Conservation (phyloP, 208 protist genomes). For the Trypanosoma vivax region DNA sequence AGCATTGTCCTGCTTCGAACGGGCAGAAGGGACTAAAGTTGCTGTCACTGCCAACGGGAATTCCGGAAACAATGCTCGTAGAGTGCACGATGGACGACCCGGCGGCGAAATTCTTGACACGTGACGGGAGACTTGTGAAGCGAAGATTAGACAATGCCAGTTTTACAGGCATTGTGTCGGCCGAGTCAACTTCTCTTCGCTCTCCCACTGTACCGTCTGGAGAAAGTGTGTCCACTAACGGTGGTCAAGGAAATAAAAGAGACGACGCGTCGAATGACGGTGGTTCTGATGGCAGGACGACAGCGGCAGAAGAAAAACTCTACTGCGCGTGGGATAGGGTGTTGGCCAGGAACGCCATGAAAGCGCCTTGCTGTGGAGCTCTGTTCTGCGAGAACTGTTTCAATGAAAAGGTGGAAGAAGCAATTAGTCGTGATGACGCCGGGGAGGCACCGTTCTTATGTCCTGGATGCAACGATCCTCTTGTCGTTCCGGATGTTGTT, state of each 20-base stretch:
- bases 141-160: constrained; percentile 52
- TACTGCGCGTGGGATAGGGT: constrained; percentile 46
- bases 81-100: constrained; percentile 86
- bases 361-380: constrained; percentile 52
- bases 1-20: constrained; percentile 71
- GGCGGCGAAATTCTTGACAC: constrained; percentile 82
- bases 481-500: constrained; percentile 67
- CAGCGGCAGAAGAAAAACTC: background rate
- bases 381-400: constrained; percentile 69
- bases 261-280: background rate
- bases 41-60: constrained; percentile 72
- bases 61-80: constrained; percentile 81
- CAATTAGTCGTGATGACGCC: constrained; percentile 27
- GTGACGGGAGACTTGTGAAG: constrained; percentile 73
- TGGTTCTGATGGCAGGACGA: too few species aligned
- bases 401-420: constrained; percentile 40
- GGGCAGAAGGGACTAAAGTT: constrained; percentile 44
- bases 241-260: background rate
- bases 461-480: constrained; percentile 54
- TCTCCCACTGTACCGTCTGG: background rate
- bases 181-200: background rate
- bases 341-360: constrained; percentile 60
- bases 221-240: background rate
- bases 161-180: constrained; percentile 36
- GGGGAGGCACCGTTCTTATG: constrained; percentile 38